phyloP scores from a whole-genome alignment of 352 stramenopile genomes.

The Thalassiosira livingstoniorum region DNA sequence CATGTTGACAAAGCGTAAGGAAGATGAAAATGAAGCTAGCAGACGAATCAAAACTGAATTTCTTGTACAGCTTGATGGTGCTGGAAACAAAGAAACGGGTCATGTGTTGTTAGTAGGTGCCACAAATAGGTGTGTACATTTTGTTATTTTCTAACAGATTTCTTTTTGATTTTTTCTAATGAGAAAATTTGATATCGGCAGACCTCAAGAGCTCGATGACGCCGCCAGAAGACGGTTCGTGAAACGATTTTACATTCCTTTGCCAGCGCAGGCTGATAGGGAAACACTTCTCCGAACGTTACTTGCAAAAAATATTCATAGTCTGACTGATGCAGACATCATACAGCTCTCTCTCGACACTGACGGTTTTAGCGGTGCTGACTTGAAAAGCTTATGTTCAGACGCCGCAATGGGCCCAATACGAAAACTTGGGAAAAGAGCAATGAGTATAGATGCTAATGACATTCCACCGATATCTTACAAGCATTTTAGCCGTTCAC shows the following conservation, averaged over 20 bases:
- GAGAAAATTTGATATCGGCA: too few species aligned
- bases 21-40: conserved; percentile 97
- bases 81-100: conserved; percentile 90
- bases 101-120: conserved; percentile 91
- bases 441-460: conserved; percentile 86
- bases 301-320: conserved; percentile 92
- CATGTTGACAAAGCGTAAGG: conserved; percentile 95
- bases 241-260: conserved; percentile 97
- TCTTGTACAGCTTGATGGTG: conserved; percentile 96
- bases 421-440: conserved; percentile 75
- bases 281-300: conserved; percentile 90
- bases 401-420: conserved; percentile 98
- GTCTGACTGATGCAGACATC: conserved; percentile 89
- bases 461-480: conserved; percentile 94
- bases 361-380: conserved; percentile 95
- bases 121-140: conserved; percentile 97
- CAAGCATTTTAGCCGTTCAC: conserved; percentile 94
- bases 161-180: too few species aligned
- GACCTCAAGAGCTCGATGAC: conserved; percentile 98
- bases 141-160: too few species aligned
- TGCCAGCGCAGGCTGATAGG: conserved; percentile 90
- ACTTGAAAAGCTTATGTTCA: conserved; percentile 96
- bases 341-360: conserved; percentile 89
- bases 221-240: conserved; percentile 95
- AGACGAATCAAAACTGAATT: conserved; percentile 99